A percentile compares a stretch with the other conserved stretches of the same genome.
Evolutionary conservation across 495 filamentous ascomycete genomes (phyloP).

Genomic region (Neurospora intermedia): DNA sequence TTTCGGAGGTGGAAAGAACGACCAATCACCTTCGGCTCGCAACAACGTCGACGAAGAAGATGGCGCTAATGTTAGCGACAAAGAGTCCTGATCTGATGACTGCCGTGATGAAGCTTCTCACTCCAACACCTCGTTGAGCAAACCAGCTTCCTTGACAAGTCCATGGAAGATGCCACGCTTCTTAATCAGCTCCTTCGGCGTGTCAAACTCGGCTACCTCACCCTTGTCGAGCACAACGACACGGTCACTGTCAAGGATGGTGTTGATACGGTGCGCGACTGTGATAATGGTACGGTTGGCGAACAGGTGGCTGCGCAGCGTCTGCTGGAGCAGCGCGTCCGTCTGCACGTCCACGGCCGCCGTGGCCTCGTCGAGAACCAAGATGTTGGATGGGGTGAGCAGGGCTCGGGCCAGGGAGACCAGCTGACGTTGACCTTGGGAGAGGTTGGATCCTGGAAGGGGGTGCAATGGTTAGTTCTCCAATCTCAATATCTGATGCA

Average conservation of each 20-base stretch:
- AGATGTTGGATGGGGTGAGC: slow-evolving; percentile 89
- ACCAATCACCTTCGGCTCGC: background rate
- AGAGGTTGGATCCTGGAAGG: slow-evolving; percentile 56
- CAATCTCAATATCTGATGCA: background rate
- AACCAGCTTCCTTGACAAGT: slow-evolving; percentile 37
- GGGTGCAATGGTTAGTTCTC: slow-evolving; percentile 1
- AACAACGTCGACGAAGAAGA: background rate
- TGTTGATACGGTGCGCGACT: slow-evolving; percentile 95
- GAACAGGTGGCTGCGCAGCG: slow-evolving; percentile 56
- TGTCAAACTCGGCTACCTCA: slow-evolving; percentile 39
- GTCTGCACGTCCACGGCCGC: slow-evolving; percentile 94
- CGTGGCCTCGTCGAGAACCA: slow-evolving; percentile 95
- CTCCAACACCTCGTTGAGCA: slow-evolving; percentile 17
- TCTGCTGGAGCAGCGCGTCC: slow-evolving; percentile 69
- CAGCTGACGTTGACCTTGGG: slow-evolving; percentile 84
- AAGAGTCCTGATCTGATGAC: background rate
- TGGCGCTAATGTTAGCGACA: background rate
- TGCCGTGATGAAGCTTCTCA: background rate
- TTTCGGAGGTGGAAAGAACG: background rate
- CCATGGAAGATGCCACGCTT: slow-evolving; percentile 34
- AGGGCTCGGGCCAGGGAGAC: slow-evolving; percentile 87
- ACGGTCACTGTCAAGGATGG: slow-evolving; percentile 84
- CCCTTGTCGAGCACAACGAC: slow-evolving; percentile 74
- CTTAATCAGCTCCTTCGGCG: slow-evolving; percentile 31
- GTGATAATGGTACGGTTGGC: slow-evolving; percentile 92